Evolutionary conservation across 2,329 filamentous ascomycete genomes (phyloP), one percentile per base, ranked within the genome.

Genomic region (Lasiodiplodia gonubiensis): DNA sequence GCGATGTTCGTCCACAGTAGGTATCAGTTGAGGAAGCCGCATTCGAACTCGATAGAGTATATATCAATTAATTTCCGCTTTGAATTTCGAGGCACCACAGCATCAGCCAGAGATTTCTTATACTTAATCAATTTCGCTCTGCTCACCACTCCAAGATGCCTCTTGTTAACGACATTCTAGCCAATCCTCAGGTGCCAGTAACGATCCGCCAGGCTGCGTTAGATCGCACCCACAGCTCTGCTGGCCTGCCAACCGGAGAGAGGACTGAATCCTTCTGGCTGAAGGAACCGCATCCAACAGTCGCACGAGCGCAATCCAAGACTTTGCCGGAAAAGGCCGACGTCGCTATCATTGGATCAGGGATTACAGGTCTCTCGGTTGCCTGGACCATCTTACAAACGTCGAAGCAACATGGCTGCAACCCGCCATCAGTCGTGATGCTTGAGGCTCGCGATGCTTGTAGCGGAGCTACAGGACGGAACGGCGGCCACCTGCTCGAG

Each of bases 331-430:
- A 71, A 1, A 72, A 76, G 7, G 81, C 80, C 6, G 85, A 87
- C 67, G 74, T 86, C 2, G 80, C 84, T 21, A 80, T 87, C 49
- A 82, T 87, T 69, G 85, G 86, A 25, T 53, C 51, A 16, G 52
- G 52, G 3, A 54, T 54, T 16, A 42, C 53, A 4, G 53, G 53
- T 2, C n/a, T 39, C 5, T 57, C 53, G 1, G 35, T 57, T 7
- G 33, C 53, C 33, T 39, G 53, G 33, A 57, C 18, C 5, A 18
- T 57, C 5, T 35, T 57, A 16, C 18, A 39, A n/a, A 39, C 10
- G 4, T n/a, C 30, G 12, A 39, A 57, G 53, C 18, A 39, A 37
- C 10, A 16, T 21, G 53, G 10, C 4, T 8, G 30, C 21, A 7
- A 8, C 12, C 30, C 33, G 1, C 53, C 30, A 21, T 57, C 53